A percentile compares a stretch with the other conserved stretches of the same genome.
Evolutionary conservation across 345 rosid species (phyloP).

Genomic region (Brassica incana): DNA sequence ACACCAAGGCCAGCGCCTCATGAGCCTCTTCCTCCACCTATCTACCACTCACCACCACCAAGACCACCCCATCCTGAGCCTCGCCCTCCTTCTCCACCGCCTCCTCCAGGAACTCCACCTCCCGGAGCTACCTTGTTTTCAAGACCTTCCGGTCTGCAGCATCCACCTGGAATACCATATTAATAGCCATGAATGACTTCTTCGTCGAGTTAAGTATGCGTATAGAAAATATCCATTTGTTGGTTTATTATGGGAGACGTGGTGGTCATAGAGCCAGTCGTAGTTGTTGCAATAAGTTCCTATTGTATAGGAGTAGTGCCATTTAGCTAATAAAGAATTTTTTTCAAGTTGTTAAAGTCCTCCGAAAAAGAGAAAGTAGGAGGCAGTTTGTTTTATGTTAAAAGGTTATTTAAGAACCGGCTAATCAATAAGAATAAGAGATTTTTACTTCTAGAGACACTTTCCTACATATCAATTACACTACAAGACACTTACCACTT

Average conservation of each 20-base stretch:
- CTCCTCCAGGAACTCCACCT: slow-evolving; percentile 31
- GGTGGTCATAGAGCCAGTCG: background rate
- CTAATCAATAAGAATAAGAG: no score
- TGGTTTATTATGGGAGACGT: background rate
- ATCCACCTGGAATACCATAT: slow-evolving; percentile 24
- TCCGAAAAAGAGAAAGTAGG: no score
- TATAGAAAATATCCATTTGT: background rate
- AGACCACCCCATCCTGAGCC: slow-evolving; percentile 30
- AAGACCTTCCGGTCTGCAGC: background rate
- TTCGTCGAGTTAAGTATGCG: background rate
- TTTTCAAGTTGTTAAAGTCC: no score
- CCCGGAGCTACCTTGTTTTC: slow-evolving; percentile 21
- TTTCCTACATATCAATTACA: no score
- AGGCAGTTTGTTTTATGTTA: no score
- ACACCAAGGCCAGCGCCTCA: no score
- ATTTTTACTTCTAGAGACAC: no score
- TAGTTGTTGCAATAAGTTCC: background rate
- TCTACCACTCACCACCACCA: slow-evolving; percentile 7
- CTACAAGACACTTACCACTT: no score
- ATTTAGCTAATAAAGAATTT: background rate
- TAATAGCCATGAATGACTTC: background rate
- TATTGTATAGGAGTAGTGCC: background rate
- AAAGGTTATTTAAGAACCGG: no score
- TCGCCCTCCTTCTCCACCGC: slow-evolving; percentile 22
- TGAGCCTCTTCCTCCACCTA: no score